Conservation (phyloP, 176 grass and related monocot species). For the Microstegium vimineum region DNA sequence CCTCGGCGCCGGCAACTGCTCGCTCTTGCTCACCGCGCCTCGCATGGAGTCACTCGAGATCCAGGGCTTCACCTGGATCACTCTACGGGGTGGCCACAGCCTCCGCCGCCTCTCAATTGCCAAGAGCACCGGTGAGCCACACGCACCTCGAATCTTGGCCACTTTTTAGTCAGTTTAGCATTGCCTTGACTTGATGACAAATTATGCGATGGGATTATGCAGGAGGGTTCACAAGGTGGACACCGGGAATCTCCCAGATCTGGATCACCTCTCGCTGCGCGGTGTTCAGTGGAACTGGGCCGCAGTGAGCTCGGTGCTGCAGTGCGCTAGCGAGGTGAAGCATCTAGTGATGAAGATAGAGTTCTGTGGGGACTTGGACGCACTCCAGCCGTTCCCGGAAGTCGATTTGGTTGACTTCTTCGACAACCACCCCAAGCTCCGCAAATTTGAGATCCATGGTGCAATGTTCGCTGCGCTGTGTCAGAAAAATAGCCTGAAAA, state of each 20-base stretch:
- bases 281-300: conserved; percentile 93
- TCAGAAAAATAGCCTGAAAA: conserved; percentile 90
- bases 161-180: neutral
- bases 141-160: neutral
- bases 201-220: neutral
- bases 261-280: conserved; percentile 64
- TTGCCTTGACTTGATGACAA: neutral
- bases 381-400: conserved; percentile 82
- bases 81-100: conserved; percentile 48
- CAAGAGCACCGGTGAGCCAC: conserved; percentile 62
- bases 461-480: conserved; percentile 95
- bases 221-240: conserved; percentile 82
- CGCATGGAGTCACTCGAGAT: conserved; percentile 63
- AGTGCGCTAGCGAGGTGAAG: conserved; percentile 62
- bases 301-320: conserved; percentile 62
- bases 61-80: conserved; percentile 87
- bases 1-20: conserved; percentile 52
- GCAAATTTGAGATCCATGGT: conserved; percentile 90
- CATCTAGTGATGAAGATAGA: conserved; percentile 94
- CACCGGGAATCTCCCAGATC: conserved; percentile 60
- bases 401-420: conserved; percentile 90
- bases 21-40: conserved; percentile 49
- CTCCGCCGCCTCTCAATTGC: conserved; percentile 66
- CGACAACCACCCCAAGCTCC: conserved; percentile 65
- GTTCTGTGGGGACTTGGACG: conserved; percentile 79